Conservation (phyloP, 306 rosid genomes). For the Casuarina cunninghamiana region DNA sequence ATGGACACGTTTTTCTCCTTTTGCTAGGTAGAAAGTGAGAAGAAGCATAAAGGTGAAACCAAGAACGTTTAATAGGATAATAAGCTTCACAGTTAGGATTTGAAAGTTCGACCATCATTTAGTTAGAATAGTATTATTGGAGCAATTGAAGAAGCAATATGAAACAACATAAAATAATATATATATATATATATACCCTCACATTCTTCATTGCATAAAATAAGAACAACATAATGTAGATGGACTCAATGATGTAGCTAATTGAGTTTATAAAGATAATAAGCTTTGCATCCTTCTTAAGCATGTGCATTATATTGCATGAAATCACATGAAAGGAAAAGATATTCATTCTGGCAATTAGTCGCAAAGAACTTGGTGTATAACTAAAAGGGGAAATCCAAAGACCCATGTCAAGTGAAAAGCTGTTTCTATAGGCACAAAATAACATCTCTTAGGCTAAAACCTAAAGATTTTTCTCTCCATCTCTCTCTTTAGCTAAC, state of each 20-base stretch:
- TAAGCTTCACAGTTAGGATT: conserved; percentile 56
- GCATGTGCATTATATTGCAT: conserved; percentile 19
- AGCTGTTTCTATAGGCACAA: conserved; percentile 46
- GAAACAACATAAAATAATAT: not conserved
- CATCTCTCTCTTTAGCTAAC: not conserved
- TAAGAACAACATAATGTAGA: conserved; percentile 59
- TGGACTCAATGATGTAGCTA: conserved; percentile 66
- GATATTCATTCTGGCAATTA: not conserved
- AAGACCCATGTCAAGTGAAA: conserved; percentile 44
- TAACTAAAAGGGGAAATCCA: conserved; percentile 83
- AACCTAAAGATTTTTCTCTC: conserved; percentile 9
- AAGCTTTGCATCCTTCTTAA: conserved; percentile 58
- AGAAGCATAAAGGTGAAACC: conserved; percentile 76
- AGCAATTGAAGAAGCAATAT: not conserved
- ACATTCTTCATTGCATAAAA: conserved; percentile 58
- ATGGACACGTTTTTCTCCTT: conserved; percentile 56
- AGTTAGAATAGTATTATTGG: not conserved
- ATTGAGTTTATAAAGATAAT: conserved; percentile 83
- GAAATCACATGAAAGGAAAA: not conserved
- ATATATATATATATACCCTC: conserved; percentile 45
- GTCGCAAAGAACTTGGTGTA: not conserved
- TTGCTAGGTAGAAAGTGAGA: conserved; percentile 54
- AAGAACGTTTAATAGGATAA: conserved; percentile 60
- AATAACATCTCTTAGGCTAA: not conserved
- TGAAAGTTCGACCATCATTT: conserved; percentile 26